These are phyloP conservation scores for Histomonas meleagridis DNA, from an alignment of 208 protist species.

Conservation along the genomic window DNA sequence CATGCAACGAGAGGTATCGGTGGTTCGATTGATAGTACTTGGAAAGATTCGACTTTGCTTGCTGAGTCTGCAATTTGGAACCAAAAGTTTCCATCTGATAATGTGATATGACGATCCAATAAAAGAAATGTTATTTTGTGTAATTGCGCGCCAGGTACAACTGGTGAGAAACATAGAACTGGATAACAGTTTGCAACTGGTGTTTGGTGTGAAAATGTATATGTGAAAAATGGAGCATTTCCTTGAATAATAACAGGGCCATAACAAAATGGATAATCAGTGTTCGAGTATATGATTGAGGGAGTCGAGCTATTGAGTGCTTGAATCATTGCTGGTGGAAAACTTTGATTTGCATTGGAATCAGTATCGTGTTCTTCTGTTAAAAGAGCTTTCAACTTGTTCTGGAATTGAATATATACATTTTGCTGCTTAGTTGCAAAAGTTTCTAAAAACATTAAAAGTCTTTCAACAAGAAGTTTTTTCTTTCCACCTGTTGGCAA, in stretches of 20 bases:
- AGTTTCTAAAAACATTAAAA: slow-evolving; percentile 12
- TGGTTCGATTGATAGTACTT: not conserved
- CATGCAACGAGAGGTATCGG: not conserved
- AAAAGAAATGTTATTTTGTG: not conserved
- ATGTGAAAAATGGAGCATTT: not conserved
- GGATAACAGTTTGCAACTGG: not conserved
- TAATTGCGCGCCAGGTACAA: not conserved
- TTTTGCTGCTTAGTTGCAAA: not conserved
- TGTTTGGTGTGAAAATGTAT: not conserved
- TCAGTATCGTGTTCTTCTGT: not conserved
- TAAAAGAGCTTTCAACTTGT: not conserved
- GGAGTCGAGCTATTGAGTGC: not conserved
- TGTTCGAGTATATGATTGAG: not conserved
- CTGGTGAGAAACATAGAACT: not conserved
- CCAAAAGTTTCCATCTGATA: not conserved
- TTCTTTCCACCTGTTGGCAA: slow-evolving; percentile 19
- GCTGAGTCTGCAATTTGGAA: not conserved
- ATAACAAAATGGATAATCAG: not conserved
- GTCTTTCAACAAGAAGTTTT: not conserved
- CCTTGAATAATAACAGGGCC: not conserved
- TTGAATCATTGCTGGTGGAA: not conserved
- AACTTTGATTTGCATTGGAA: too few species aligned
- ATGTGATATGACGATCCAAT: not conserved
- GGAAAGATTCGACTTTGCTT: not conserved
- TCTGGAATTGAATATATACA: not conserved